Base-by-base conservation (phyloP, 768 basidiomycete species). In the Lactifluus piperatus region DNA sequence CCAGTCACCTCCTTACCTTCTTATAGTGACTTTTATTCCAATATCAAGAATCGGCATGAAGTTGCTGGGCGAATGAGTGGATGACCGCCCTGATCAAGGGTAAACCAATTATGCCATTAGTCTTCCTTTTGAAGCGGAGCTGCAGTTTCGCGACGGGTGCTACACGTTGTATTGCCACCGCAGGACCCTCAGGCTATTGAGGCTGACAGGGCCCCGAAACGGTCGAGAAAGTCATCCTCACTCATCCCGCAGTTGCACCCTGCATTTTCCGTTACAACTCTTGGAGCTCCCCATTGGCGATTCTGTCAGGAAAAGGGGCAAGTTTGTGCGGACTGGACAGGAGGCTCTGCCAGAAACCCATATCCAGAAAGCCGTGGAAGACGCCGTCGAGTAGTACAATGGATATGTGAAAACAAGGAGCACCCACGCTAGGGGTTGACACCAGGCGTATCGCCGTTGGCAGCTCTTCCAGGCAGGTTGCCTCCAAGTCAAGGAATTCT, bases 201-300 rank as follows among this genome's bases (percentile, higher is more conserved):
- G n/a, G n/a, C n/a, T n/a, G n/a, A n/a, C 22, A 82, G 71, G 18
- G 81, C 76, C 64, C 88, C 81, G 69, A 93, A 95, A 64, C 81
- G 83, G 69, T 97, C 94, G 32, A 90, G 72, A 3, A 94, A 79
- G 72, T 94, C 88, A 65, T 97, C 92, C 67, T 88, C n/a, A n/a
- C n/a, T n/a, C 80, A 56, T 75, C 80, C 56, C 79, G 76, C 52
- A 88, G 66, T 65, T 76, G 78, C n/a, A 71, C 75, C 67, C 84
- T 83, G 29, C 79, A 81, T 69, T 84, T 84, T 29, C 73, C 72
- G 49, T 72, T 73, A 29, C 63, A 62, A 67, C 66, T 49, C 41
- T 62, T 53, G 9, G 68, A 56, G 65, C 72, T 43, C 65, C 75
- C 75, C 24, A 75, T 72, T 62, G 78, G 77, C 16, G 77, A 71